Percentiles rank a stretch among this genome's conserved stretches.
These are phyloP conservation scores for Daldinia concentrica DNA, from an alignment of 495 filamentous ascomycete genomes.

Conservation along the genomic window DNA sequence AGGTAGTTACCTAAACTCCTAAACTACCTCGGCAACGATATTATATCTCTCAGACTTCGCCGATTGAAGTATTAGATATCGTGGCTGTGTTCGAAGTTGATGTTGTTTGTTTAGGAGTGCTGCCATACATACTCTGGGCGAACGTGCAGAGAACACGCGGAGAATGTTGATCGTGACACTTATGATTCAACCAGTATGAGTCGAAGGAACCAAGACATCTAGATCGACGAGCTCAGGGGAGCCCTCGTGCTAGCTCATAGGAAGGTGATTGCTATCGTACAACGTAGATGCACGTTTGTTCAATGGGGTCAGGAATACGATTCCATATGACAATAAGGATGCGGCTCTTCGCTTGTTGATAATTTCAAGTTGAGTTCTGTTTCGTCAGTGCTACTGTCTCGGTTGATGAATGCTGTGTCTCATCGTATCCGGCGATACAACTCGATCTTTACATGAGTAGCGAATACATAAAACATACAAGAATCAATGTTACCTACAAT, in stretches of 20 bases:
- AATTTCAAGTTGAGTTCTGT: background rate
- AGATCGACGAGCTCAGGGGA: background rate
- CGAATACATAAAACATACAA: background rate
- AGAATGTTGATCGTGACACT: background rate
- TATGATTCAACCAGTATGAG: background rate
- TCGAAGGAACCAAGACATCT: background rate
- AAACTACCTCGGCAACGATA: background rate
- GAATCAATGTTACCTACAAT: background rate
- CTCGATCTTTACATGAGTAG: background rate
- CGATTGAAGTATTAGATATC: background rate
- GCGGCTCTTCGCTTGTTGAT: conserved; percentile 7
- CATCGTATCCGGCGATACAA: background rate
- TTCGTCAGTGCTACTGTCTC: background rate
- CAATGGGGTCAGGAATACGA: background rate
- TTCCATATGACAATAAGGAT: background rate
- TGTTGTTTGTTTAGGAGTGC: background rate
- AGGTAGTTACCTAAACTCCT: background rate
- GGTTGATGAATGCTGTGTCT: background rate
- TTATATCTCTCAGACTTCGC: background rate
- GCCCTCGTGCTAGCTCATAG: background rate
- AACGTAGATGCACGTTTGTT: background rate
- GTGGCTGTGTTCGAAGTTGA: conserved; percentile 12
- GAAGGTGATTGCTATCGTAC: background rate
- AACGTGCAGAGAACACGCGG: background rate
- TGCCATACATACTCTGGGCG: background rate